phyloP scores from a whole-genome alignment of 2,329 filamentous ascomycete species.

The Apiospora malaysiana region DNA sequence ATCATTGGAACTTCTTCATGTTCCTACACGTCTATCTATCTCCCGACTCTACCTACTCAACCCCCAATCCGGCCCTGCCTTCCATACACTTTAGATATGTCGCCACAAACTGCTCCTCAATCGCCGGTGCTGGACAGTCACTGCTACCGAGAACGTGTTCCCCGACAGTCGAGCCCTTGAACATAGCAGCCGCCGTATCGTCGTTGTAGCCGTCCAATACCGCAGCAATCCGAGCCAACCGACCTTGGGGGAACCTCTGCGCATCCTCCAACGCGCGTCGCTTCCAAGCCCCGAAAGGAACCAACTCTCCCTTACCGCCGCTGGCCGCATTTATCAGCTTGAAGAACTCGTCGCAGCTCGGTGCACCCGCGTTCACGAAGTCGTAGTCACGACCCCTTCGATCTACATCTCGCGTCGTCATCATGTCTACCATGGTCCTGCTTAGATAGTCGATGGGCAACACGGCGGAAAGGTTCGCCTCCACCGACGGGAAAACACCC shows the following conservation, averaged over 20 bases:
- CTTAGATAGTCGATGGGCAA: slow-evolving; percentile 38
- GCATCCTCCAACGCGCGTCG: slow-evolving; percentile 33
- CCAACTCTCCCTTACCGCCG: slow-evolving; percentile 27
- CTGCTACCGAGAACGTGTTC: slow-evolving; percentile 33
- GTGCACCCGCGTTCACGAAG: slow-evolving; percentile 34
- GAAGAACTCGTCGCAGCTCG: slow-evolving; percentile 35
- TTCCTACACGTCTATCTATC: no score
- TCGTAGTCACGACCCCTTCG: slow-evolving; percentile 35
- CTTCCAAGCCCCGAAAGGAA: slow-evolving; percentile 34
- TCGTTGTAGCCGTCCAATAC: slow-evolving; percentile 34
- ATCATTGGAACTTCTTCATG: no score
- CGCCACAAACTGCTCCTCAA: slow-evolving; percentile 29
- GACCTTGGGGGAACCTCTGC: slow-evolving; percentile 28
- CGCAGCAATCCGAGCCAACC: slow-evolving; percentile 36
- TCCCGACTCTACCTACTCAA: no score
- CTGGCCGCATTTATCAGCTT: slow-evolving; percentile 27
- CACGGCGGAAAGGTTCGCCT: slow-evolving; percentile 34
- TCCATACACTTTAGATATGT: slow-evolving; percentile 26
- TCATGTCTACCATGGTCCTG: slow-evolving; percentile 32
- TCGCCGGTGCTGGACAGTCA: slow-evolving; percentile 31
- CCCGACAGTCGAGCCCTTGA: slow-evolving; percentile 33
- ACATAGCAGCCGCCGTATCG: slow-evolving; percentile 33
- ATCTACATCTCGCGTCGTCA: slow-evolving; percentile 32
- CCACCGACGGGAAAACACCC: slow-evolving; percentile 35
- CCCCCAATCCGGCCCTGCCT: no score